Base-by-base conservation (phyloP, 1,139 yeast species). In the Zygoascus sp. region DNA sequence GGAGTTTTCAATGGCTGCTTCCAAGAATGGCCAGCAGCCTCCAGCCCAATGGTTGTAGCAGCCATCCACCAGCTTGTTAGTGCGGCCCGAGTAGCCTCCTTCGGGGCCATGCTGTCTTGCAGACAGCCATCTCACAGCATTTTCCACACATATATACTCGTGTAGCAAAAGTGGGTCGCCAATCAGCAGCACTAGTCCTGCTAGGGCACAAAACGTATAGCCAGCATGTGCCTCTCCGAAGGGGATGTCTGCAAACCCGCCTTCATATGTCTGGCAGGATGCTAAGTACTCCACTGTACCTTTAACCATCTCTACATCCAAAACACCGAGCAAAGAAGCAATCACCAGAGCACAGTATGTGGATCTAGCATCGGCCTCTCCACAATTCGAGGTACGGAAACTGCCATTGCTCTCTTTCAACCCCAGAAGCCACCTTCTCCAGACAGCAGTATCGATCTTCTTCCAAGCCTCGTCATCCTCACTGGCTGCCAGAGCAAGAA, bases 21-120 rank as follows among this genome's bases (percentile, higher is more conserved):
- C 92, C 9, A 88, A 58, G 36, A 90, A 66, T 0, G 87, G 80
- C 55, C 76, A 73, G 40, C 82, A 61, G 0, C 88, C 95, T 1
- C 98, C 98, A 2, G 90, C 83, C 98, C 98, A 92, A 63, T 85
- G 94, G 59, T 90, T 80, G 64, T 94, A 94, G 64, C 99, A 94
- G 0, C 95, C 96, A 64, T 94, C 99, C 0, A 92, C 97, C 37
- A 94, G 73, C 64, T 94, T 94, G 62, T 92, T 90, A 0, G 95
- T 79, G 48, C 99, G 76, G 0, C 99, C 99, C 8, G 81, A 76
- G 41, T 90, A 76, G 0, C 97, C 97, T 6, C 95, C 95, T 61
- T 89, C 97, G 6, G 79, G 64, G 28, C 70, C 69, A 50, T 74
- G 69, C 61, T 92, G 98, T 37, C 96, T 75, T 19, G 75, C 68